Evolutionary conservation across 257 asterid species (phyloP), one percentile per base, ranked within the genome.

Genomic region (Solanum peruvianum): DNA sequence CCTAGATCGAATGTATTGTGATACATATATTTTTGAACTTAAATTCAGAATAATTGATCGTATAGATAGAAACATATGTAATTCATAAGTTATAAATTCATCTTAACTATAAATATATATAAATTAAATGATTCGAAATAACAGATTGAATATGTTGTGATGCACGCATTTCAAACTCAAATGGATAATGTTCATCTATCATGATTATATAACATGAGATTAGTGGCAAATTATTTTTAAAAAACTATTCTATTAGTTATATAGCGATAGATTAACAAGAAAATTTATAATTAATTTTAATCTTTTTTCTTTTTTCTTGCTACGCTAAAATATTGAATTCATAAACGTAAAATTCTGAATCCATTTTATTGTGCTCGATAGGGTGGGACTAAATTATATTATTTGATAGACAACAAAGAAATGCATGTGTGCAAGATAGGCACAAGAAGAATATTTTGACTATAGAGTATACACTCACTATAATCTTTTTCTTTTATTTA

Each of bases 11-110:
- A 52, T 52, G 4, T 18, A 23, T 16, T 52, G 62, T 52, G 4
- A 52, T 52, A 52, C 10, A 1, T 2, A 47, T 11, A 52, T 16
- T 0, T 0, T 52, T 52, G 0, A 52, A 1, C n/a, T 52, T 9
- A 52, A 52, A 45, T 45, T 8, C 0, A 27, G 1, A 25, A 67
- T 67, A 67, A 3, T 67, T 27, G 4, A 27, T 6, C 5, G 37
- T 14, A 14, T 1, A 6, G 0, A 1, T 0, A 27, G 9, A 12
- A 67, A 14, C 5, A 13, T 6, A 12, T n/a, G 20, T 3, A 12
- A 5, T 67, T 7, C 6, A 67, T 13, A 0, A 67, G 37, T 67
- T 67, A 67, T 27, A 11, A 27, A 27, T 27, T 66, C 18, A 66
- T 66, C 20, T 62, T 10, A 60, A 60, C 0, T 23, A 13, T 27